These are phyloP conservation scores for Amanita muscaria DNA, from an alignment of 768 basidiomycete genomes.

Conservation along the genomic window DNA sequence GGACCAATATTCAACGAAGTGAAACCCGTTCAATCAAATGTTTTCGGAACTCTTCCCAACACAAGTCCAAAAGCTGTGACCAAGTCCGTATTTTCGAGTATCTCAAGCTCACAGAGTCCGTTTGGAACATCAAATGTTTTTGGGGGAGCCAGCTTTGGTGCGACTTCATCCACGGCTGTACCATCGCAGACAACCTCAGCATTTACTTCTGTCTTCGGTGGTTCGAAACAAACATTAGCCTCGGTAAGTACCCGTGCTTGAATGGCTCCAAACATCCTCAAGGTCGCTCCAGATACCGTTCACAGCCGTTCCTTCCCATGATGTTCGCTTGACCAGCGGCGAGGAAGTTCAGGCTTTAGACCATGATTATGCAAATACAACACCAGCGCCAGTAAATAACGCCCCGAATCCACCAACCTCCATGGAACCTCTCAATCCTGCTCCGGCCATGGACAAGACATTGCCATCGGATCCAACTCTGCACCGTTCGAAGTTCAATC, in stretches of 20 bases:
- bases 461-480: too few species aligned
- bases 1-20: neutral
- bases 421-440: too few species aligned
- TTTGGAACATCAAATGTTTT: constrained; percentile 31
- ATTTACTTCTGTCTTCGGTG: constrained; percentile 12
- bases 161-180: constrained; percentile 13
- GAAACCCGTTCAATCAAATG: neutral
- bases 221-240: constrained; percentile 6
- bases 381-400: neutral
- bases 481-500: too few species aligned
- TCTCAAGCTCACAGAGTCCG: constrained; percentile 30
- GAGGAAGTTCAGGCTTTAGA: neutral
- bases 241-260: constrained; percentile 1
- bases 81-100: constrained; percentile 27
- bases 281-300: neutral
- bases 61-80: neutral
- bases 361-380: neutral
- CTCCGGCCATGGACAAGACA: too few species aligned
- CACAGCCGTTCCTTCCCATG: too few species aligned
- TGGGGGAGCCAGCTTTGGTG: constrained; percentile 17
- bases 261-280: neutral
- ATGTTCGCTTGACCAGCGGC: neutral
- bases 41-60: neutral
- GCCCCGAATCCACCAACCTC: constrained; percentile 2
- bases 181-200: constrained; percentile 10